A percentile compares a stretch with the other conserved stretches of the same genome.
Conservation (phyloP, 805 yeast species). For the Ogataea populi-albae region DNA sequence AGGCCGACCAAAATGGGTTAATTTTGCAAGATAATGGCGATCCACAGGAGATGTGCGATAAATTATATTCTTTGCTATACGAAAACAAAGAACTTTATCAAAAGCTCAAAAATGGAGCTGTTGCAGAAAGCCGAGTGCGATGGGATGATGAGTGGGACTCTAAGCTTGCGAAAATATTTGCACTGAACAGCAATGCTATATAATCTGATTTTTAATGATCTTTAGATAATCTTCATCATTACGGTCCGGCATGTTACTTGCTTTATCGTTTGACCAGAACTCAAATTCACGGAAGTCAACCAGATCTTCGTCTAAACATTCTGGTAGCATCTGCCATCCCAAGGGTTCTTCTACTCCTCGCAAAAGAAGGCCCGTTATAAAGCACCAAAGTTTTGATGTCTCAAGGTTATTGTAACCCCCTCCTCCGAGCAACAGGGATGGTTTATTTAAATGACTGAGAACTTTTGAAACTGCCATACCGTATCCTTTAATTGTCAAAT, state of each 20-base stretch:
- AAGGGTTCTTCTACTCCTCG: constrained; percentile 19
- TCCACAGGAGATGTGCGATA: constrained; percentile 43
- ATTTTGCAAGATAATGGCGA: constrained; percentile 39
- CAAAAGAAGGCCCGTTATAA: constrained; percentile 32
- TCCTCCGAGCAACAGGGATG: constrained; percentile 61
- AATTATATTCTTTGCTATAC: constrained; percentile 31
- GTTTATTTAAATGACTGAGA: constrained; percentile 27
- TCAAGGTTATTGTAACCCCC: constrained; percentile 71
- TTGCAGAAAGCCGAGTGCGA: constrained; percentile 58
- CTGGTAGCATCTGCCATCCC: constrained; percentile 35
- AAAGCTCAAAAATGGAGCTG: constrained; percentile 63
- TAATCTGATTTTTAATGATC: constrained; percentile 8
- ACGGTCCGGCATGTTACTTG: constrained; percentile 31
- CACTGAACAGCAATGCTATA: constrained; percentile 4
- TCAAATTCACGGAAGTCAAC: constrained; percentile 18
- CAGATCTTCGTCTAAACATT: constrained; percentile 45
- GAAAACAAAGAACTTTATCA: constrained; percentile 24
- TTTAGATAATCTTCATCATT: constrained; percentile 32
- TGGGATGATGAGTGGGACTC: constrained; percentile 80
- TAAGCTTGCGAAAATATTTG: constrained; percentile 38
- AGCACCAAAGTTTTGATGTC: constrained; percentile 60
- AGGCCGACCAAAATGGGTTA: constrained; percentile 67
- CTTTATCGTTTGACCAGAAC: constrained; percentile 27
- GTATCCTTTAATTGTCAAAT: constrained; percentile 53
- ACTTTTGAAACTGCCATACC: constrained; percentile 34